phyloP scores from a whole-genome alignment of 345 rosid species.

The Sapria himalayana region DNA sequence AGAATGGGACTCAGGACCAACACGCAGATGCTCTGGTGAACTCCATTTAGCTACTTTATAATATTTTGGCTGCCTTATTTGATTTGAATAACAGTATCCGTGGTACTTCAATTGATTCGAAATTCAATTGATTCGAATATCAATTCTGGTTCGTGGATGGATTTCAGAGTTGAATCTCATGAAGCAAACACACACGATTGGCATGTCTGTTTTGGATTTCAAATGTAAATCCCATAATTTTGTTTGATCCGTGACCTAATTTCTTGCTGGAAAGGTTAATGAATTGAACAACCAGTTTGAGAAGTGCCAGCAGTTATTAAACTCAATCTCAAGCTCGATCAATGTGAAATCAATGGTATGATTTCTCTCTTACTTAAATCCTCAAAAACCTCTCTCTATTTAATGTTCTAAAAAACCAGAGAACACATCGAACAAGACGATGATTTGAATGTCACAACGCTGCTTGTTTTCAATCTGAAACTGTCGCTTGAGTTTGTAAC shows the following conservation, averaged over 20 bases:
- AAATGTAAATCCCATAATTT: too few species aligned
- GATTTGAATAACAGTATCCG: too few species aligned
- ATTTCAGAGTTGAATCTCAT: too few species aligned
- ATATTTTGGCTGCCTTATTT: too few species aligned
- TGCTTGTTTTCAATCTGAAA: not conserved
- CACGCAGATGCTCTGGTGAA: slow-evolving; percentile 60
- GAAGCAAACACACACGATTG: too few species aligned
- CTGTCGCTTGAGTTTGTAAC: slow-evolving; percentile 1
- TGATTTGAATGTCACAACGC: not conserved
- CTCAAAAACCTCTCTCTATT: too few species aligned
- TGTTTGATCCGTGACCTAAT: too few species aligned
- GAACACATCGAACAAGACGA: too few species aligned
- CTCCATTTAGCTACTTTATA: not conserved
- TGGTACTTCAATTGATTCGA: too few species aligned
- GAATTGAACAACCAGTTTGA: slow-evolving; percentile 69
- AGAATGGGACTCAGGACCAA: slow-evolving; percentile 61
- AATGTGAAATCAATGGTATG: slow-evolving; percentile 48
- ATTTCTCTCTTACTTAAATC: too few species aligned
- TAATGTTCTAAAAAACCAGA: too few species aligned
- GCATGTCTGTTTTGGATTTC: not conserved
- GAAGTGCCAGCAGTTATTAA: slow-evolving; percentile 74
- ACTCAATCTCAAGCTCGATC: slow-evolving; percentile 51
- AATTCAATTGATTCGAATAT: too few species aligned
- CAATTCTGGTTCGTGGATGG: not conserved
- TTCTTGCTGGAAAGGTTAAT: slow-evolving; percentile 18